These are phyloP conservation scores for Aquilaria yunnanensis DNA, from an alignment of 345 rosid species.

Conservation along the genomic window DNA sequence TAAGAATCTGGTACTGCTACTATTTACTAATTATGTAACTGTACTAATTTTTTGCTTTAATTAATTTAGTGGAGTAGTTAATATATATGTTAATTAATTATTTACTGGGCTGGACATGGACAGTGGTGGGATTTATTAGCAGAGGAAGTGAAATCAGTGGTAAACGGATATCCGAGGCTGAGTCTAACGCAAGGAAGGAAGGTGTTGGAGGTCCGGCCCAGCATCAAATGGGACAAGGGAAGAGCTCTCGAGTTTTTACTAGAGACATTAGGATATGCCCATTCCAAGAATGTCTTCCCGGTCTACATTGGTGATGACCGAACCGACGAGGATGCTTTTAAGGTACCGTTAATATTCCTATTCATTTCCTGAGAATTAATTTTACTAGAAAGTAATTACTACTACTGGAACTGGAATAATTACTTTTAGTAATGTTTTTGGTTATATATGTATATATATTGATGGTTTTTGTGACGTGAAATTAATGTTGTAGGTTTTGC, in stretches of 20 bases:
- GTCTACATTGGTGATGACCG: constrained; percentile 94
- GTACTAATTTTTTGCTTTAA: no score
- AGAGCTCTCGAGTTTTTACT: constrained; percentile 85
- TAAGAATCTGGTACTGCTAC: constrained; percentile 14
- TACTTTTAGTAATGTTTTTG: no score
- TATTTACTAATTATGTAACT: not conserved
- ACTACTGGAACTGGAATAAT: no score
- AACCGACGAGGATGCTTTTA: constrained; percentile 93
- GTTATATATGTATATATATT: not conserved
- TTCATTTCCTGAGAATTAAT: not conserved
- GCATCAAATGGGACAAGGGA: constrained; percentile 96
- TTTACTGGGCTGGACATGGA: constrained; percentile 1
- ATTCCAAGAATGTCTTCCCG: constrained; percentile 62
- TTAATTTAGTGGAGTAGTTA: not conserved
- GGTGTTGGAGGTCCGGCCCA: constrained; percentile 95
- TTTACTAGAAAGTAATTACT: not conserved
- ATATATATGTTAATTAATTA: not conserved
- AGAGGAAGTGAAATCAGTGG: constrained; percentile 53
- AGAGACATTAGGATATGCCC: constrained; percentile 65
- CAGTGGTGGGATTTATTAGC: constrained; percentile 76
- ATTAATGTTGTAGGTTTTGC: constrained; percentile 44
- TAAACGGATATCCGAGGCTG: constrained; percentile 61
- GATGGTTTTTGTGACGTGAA: not conserved
- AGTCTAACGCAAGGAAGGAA: constrained; percentile 70
- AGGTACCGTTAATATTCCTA: constrained; percentile 30